Evolutionary conservation across 2,329 filamentous ascomycete genomes (phyloP), one percentile per base, ranked within the genome.

Genomic region (Penicillium griseofulvum): DNA sequence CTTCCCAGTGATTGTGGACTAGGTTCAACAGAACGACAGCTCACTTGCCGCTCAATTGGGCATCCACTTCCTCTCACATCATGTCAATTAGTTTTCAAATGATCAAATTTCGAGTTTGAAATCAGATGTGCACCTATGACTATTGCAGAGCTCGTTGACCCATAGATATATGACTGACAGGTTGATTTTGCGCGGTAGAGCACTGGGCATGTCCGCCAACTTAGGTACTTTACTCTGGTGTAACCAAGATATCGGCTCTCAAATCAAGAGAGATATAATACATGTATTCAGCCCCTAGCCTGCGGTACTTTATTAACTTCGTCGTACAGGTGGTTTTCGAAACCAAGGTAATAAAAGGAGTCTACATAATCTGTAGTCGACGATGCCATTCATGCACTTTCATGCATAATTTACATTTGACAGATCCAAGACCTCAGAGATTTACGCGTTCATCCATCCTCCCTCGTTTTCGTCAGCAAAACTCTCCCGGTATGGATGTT

Each of bases 401-500:
- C 1, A n/a, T 24, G 17, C 17, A 8, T 44, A 44, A 10, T 22
- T 19, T 44, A 44, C 28, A 44, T 19, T 14, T 31, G 17, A 44
- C 17, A 45, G 4, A 34, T 9, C 2, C 14, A 43, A 26, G 16
- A 12, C 0, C 7, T 11, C 10, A 1, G 17, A 1, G 10, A 43
- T 33, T 10, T 51, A 55, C 0, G 16, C 26, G 26, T 54, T 28
- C 47, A 55, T 51, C 52, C 52, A 55, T 4, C 10, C 52, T 2
- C 45, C 28, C 39, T 55, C 52, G 28, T 51, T 55, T 8, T 36
- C 39, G 6, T 55, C 52, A 26, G 52, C 19, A 24, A 51, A 39
- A 8, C 52, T 51, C 12, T 51, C 41, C 26, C 34, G 47, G 47
- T 55, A 55, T 11, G 52, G 52, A 34, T 55, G 24, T 10, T 39